Base-by-base conservation (phyloP, 1,284 basidiomycete species). In the Agaricales sp. region DNA sequence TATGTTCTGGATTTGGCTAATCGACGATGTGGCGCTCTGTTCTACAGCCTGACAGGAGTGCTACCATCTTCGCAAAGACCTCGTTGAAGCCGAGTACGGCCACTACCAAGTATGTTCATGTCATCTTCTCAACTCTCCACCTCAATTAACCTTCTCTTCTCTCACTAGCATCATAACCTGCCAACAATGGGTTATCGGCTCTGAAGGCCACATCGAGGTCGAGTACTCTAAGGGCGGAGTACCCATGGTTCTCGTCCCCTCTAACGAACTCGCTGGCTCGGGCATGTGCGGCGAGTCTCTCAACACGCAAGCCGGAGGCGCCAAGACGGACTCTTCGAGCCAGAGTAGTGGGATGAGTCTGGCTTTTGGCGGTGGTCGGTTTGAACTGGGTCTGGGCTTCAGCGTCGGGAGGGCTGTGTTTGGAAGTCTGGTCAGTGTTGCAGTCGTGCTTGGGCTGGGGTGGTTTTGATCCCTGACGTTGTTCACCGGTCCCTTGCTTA, bases 121-220 rank as follows among this genome's bases (percentile, higher is more conserved):
- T 41, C 13, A 6, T 41, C 8, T 4, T 20, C 18, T 41, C 39
- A 24, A 22, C 24, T 19, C 23, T 38, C 37, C 49, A 41, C 24
- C 3, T 13, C 14, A 3, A 14, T 6, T 30, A 26, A 24, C 49
- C 30, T 35, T 8, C 30, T 35, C 30, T n/a, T 39, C 14, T n/a
- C n/a, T 35, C 30, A 4, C 39, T 16, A 75, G 74, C 50, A 62
- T 75, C 51, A 53, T 78, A 25, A 64, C 67, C 1, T 78, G 75
- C 58, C 51, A 45, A 21, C 80, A 85, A 60, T 80, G 74, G 67
- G 74, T 70, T n/a, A 74, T 82, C 8, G 84, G 80, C 26, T 76
- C 80, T 47, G 67, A 71, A 44, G 78, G 81, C 23, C 75, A 69
- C 30, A 57, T 87, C 45, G 66, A 75, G 21, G 71, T 78, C 19